Base-by-base conservation (phyloP, 352 stramenopile species). In the Phytophthora pini region DNA sequence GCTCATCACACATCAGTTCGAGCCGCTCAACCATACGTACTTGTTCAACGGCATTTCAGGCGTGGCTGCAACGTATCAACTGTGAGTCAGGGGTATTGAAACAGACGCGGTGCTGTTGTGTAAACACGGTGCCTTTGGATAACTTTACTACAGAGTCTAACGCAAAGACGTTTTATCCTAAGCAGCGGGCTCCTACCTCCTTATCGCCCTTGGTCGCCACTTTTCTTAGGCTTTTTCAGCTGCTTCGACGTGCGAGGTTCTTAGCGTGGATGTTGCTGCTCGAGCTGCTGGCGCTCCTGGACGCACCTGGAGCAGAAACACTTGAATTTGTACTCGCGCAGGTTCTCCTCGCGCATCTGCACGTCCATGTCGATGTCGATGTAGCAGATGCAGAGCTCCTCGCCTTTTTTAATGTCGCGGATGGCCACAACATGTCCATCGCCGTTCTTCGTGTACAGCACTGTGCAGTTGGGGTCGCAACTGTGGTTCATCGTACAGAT, bases 401-500 rank as follows among this genome's bases (percentile, higher is more conserved):
- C 97, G 43, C 92, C 90, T 45, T 82, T 74, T 38, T 68, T 15
- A 55, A 88, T 87, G n/a, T 90, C 82, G n/a, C 81, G 70, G 17
- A 92, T 77, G 13, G 87, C 84, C 38, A 91, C 85, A 4, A 92
- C 84, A 22, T 92, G 84, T 0, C 77, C 84, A 32, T 79, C 56
- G 50, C 84, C 84, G 60, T 90, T 80, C 54, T 87, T 86, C 17
- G 84, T 90, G 76, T 98, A 98, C 38, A 97, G 59, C 24, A 98
- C 81, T 3, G 92, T 87, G 44, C 96, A 94, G 73, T 98, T 98
- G 1, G 93, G 93, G 43, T 92, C 80, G 73, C 95, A 99, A 50
- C 89, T 97, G 80, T 99, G 96, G 78, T 99, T 99, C 93, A 98
- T 98, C 63, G 95, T 98, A 69, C 95, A 98, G 32, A 97, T 90